Evolutionary conservation across 2,329 filamentous ascomycete genomes (phyloP).

Genomic region (Colletotrichum sp.): DNA sequence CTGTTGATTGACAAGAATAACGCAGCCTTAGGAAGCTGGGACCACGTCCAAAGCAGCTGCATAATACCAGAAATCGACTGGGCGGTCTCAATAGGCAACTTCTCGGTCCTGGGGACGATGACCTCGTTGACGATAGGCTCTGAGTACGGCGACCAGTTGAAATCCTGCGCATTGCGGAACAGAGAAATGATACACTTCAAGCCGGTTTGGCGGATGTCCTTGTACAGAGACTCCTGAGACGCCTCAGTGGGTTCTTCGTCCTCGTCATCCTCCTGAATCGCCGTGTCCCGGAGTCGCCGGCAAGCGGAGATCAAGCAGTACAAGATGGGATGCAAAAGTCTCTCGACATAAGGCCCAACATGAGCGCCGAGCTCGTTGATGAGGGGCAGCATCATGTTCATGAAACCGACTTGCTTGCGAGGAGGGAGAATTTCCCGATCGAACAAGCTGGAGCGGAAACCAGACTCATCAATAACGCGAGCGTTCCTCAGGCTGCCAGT

Average conservation of each 20-base stretch:
- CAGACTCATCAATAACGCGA: conserved; percentile 57
- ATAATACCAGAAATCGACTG: conserved; percentile 88
- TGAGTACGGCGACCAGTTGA: conserved; percentile 76
- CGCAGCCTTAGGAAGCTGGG: conserved; percentile 68
- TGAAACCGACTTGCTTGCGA: conserved; percentile 86
- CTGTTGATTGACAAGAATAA: conserved; percentile 68
- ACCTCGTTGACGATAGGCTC: conserved; percentile 75
- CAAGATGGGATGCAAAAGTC: conserved; percentile 77
- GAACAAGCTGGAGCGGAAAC: conserved; percentile 58
- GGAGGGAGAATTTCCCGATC: conserved; percentile 64
- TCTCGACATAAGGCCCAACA: conserved; percentile 70
- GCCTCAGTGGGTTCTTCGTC: conserved; percentile 47
- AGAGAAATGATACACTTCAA: conserved; percentile 83
- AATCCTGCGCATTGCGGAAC: conserved; percentile 74
- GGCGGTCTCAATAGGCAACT: conserved; percentile 83
- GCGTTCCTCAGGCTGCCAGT: conserved; percentile 72
- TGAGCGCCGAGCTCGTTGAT: conserved; percentile 82
- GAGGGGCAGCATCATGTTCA: conserved; percentile 90
- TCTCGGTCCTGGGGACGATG: conserved; percentile 77
- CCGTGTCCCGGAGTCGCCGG: conserved; percentile 56
- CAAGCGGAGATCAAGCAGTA: conserved; percentile 81
- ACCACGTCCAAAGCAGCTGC: conserved; percentile 83
- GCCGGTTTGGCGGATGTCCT: conserved; percentile 72
- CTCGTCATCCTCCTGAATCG: conserved; percentile 39
- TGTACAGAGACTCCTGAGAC: conserved; percentile 63